These are phyloP conservation scores for Didymella keratinophila DNA, from an alignment of 2,329 filamentous ascomycete genomes.

Conservation along the genomic window DNA sequence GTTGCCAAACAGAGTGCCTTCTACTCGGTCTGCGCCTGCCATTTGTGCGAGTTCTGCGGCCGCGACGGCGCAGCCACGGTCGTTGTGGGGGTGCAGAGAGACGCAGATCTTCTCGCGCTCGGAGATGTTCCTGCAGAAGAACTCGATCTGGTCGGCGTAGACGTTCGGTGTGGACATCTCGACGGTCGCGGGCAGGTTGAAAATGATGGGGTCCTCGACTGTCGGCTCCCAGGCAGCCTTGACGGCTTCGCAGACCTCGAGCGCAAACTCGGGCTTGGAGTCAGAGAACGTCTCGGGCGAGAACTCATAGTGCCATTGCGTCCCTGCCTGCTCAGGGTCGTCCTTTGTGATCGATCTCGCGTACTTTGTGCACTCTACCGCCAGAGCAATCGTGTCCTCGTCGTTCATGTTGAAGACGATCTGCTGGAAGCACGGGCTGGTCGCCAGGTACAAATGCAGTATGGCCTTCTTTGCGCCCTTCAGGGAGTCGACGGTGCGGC, in stretches of 20 bases:
- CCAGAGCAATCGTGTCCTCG: constrained; percentile 80
- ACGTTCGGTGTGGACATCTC: constrained; percentile 95
- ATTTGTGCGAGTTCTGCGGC: constrained; percentile 93
- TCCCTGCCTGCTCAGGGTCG: constrained; percentile 63
- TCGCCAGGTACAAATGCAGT: constrained; percentile 94
- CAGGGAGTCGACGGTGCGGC: constrained; percentile 85
- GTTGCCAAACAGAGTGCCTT: constrained; percentile 93
- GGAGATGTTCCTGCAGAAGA: constrained; percentile 85
- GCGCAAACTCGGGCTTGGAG: constrained; percentile 80
- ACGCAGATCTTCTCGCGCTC: constrained; percentile 88
- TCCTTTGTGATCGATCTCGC: constrained; percentile 90
- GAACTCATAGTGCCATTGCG: constrained; percentile 82
- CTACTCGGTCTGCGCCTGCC: constrained; percentile 93
- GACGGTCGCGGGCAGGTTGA: constrained; percentile 95
- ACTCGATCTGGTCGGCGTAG: constrained; percentile 96
- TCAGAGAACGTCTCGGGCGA: constrained; percentile 91
- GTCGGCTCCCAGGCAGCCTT: constrained; percentile 91
- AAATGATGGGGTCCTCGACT: constrained; percentile 83
- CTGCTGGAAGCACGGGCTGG: constrained; percentile 91
- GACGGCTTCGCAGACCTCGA: constrained; percentile 88
- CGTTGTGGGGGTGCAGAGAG: constrained; percentile 93
- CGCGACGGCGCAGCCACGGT: constrained; percentile 87
- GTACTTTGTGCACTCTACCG: constrained; percentile 84
- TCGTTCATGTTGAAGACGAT: constrained; percentile 90
- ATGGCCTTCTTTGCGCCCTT: constrained; percentile 92